These are phyloP conservation scores for Mortierella sp. DNA, from an alignment of 371 early-diverging fungal genomes.

Conservation along the genomic window DNA sequence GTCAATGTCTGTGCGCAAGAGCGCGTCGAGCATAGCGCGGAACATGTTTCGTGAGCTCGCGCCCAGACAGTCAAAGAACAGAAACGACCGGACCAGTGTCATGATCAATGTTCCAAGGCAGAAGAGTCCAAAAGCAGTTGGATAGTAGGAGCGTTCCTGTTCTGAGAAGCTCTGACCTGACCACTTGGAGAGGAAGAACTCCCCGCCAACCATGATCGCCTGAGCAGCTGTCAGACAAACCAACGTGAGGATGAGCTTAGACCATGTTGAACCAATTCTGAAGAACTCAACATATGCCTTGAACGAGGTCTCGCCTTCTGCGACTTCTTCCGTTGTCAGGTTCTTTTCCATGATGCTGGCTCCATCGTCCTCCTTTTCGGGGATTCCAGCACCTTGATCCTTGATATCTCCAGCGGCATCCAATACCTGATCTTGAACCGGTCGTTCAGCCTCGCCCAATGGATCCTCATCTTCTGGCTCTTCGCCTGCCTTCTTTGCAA, in stretches of 20 bases:
- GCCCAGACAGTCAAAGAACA: slow-evolving; percentile 45
- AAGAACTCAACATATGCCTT: slow-evolving; percentile 49
- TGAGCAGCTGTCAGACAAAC: slow-evolving; percentile 36
- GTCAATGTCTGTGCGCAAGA: slow-evolving; percentile 40
- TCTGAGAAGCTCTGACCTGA: slow-evolving; percentile 7
- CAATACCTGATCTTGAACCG: not conserved
- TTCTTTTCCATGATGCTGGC: slow-evolving; percentile 22
- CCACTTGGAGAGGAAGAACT: slow-evolving; percentile 49
- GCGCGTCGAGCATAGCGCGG: slow-evolving; percentile 48
- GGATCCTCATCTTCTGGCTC: slow-evolving; percentile 16
- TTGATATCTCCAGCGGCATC: slow-evolving; percentile 1
- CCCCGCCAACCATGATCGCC: slow-evolving; percentile 34
- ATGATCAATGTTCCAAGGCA: slow-evolving; percentile 37
- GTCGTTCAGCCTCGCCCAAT: not conserved
- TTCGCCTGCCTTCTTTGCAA: slow-evolving; percentile 29
- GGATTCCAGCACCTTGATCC: slow-evolving; percentile 5
- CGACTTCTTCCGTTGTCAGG: slow-evolving; percentile 41
- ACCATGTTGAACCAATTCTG: slow-evolving; percentile 38
- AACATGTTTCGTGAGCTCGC: slow-evolving; percentile 42
- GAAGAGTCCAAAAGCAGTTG: slow-evolving; percentile 33
- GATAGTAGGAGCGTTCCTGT: slow-evolving; percentile 28
- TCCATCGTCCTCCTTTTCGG: slow-evolving; percentile 9
- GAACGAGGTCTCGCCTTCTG: slow-evolving; percentile 44
- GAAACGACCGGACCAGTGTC: slow-evolving; percentile 39
- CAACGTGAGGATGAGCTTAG: slow-evolving; percentile 16